Evolutionary conservation across 495 filamentous ascomycete species (phyloP).

Genomic region (Bryoglossum gracile): DNA sequence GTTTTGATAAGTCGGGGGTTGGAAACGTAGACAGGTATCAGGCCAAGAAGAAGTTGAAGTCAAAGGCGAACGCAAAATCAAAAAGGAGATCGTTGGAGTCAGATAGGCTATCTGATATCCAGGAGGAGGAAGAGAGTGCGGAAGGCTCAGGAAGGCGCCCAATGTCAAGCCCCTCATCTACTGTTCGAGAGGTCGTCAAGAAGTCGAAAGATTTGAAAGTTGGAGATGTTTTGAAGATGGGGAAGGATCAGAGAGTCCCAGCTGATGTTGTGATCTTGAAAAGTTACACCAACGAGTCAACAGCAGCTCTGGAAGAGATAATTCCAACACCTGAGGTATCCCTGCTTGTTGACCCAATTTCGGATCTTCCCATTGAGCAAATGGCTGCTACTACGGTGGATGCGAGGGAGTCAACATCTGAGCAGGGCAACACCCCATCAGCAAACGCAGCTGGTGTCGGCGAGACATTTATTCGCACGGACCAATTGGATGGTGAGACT

Average conservation of each 20-base stretch:
- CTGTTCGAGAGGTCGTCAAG: constrained; percentile 57
- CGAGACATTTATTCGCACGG: constrained; percentile 94
- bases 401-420: constrained; percentile 30
- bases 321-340: not conserved
- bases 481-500: constrained; percentile 96
- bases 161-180: constrained; percentile 30
- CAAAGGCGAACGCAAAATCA: constrained; percentile 28
- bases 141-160: constrained; percentile 19
- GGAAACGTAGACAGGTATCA: constrained; percentile 25
- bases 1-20: constrained; percentile 46
- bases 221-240: constrained; percentile 86
- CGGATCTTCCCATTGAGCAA: constrained; percentile 25
- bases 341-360: constrained; percentile 22
- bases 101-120: constrained; percentile 34
- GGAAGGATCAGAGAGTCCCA: constrained; percentile 84
- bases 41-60: constrained; percentile 32
- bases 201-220: constrained; percentile 88
- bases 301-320: constrained; percentile 21
- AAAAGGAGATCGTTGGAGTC: constrained; percentile 24
- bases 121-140: constrained; percentile 32
- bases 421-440: constrained; percentile 23
- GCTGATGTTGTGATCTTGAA: constrained; percentile 93
- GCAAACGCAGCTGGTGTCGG: constrained; percentile 39
- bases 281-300: constrained; percentile 60
- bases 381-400: constrained; percentile 22